Evolutionary conservation across 2,329 filamentous ascomycete species (phyloP), one percentile per base, ranked within the genome.

Genomic region (Colletotrichum tofieldiae): DNA sequence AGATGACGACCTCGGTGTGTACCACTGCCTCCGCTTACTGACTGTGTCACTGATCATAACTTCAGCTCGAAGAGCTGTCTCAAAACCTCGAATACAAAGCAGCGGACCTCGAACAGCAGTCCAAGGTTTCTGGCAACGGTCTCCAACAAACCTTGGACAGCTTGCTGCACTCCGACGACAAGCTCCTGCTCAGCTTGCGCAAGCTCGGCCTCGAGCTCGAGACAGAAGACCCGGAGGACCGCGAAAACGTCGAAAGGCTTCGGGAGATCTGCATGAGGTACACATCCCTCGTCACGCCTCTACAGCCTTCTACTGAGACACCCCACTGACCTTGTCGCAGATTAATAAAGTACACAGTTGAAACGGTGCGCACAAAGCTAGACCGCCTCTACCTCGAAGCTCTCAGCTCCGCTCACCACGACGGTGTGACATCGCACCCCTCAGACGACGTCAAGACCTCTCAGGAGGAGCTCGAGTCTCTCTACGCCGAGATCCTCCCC

Each of bases 401-500:
- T 1, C 78, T 89, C 0, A 77, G 81, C 49, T 73, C 76, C 3
- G 75, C 75, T n/a, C 64, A 56, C 16, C 67, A 41, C 29, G 39
- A 60, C 14, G 55, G 49, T 9, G 84, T 87, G 8, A 81, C 81
- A 12, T 84, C 86, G 1, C 78, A 56, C 16, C 59, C 56, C 16
- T 69, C 41, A 14, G 55, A 70, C n/a, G 51, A 62, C 8, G 84
- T 87, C 12, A 82, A 81, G 18, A 84, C 86, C 4, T 78, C 93
- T 2, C 88, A 91, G 76, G 87, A 88, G 41, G 92, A 94, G 77
- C 84, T 94, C 0, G 91, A 93, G 75, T 93, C 91, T 5, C 83
- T 94, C 3, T 92, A 93, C 75, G 84, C 90, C 0, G 93, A 94
- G 77, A 91, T 94, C 51, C 82, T 92, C 0, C 89, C 92, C 0